Base-by-base conservation (phyloP, 306 rosid genomes). In the Amphicarpaea edgeworthii region DNA sequence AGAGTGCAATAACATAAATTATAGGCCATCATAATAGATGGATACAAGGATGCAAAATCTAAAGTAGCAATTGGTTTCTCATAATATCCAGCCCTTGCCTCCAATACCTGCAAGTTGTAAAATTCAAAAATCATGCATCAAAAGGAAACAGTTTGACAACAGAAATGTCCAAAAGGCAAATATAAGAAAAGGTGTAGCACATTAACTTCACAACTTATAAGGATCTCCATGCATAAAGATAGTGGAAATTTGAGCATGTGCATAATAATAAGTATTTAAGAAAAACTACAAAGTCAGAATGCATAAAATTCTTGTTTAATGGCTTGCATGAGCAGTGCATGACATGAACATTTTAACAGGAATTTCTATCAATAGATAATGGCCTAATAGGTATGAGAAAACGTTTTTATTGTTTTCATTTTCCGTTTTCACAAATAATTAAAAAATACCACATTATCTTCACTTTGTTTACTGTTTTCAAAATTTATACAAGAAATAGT, bases 21-120 rank as follows among this genome's bases (percentile, higher is more conserved):
- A 89, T 94, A 94, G 64, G 98, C 98, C 98, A 94, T 94, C 98
- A 94, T 94, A 64, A 94, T 94, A 34, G 98, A 94, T 26, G 98
- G 98, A 87, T 94, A 94, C 83, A 94, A 77, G 24, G 98, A 94
- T 65, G 98, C 98, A 79, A 94, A 94, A 86, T 94, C 98, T 85
- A 94, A 84, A 21, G 98, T 94, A 81, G 97, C 97, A 85, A 94
- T 94, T 57, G 98, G 98, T 79, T 92, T 94, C 81, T 92, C 97
- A 79, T 88, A 94, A 80, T 85, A 94, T 76, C 98, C 98, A 58
- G 98, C 95, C 72, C 62, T 90, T 14, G 98, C 96, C 88, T 92
- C 98, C 83, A 94, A 81, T 64, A 94, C 98, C 98, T 92, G 89
- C 84, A 87, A 71, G 47, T 76, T 62, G 50, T 23, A 79, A 42